Evolutionary conservation across 2,329 filamentous ascomycete species (phyloP), one percentile per base, ranked within the genome.

Genomic region (Fusarium hainanense): DNA sequence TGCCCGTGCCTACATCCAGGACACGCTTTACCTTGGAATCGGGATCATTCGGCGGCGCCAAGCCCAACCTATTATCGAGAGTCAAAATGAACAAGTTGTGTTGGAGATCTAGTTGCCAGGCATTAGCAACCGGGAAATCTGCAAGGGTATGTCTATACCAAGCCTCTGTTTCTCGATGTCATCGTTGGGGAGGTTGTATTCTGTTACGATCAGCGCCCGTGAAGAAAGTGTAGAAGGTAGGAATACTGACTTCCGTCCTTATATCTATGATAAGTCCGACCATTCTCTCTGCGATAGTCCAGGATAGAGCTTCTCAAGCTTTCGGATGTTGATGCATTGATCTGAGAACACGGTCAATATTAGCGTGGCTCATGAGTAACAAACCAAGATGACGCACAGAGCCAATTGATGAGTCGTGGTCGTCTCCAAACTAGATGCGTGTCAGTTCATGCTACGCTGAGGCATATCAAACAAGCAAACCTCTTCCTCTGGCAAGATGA

Each of bases 271-370:
- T 72, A 72, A 0, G 70, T 72, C n/a, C 70, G 55, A 2, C 69
- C 67, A 3, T 72, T 72, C 11, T 70, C 69, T 7, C 51, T 66
- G 2, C 70, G 44, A 14, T 72, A 72, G 28, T 63, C 62, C 6
- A 72, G 37, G 14, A 72, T 70, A 1, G 70, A 70, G n/a, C 66
- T 72, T 6, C 58, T 60, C 7, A 72, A 4, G 9, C 69, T 72
- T 16, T 50, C 58, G 4, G 62, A 63, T 3, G 69, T 59, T 6
- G 69, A 70, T n/a, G 51, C 44, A 18, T 41, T 25, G 11, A 48
- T 56, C 69, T 71, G 23, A 23, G 21, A 3, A 14, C 3, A 25
- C 6, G 12, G 23, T n/a, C 3, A 3, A 50, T 3, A 4, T 42
- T 14, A 54, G 27, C 2, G 10, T 0, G 13, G 1, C 23, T 9